A percentile compares a stretch with the other conserved stretches of the same genome.
These are phyloP conservation scores for Mixia osmundae DNA, from an alignment of 1,284 basidiomycete species.

Conservation along the genomic window DNA sequence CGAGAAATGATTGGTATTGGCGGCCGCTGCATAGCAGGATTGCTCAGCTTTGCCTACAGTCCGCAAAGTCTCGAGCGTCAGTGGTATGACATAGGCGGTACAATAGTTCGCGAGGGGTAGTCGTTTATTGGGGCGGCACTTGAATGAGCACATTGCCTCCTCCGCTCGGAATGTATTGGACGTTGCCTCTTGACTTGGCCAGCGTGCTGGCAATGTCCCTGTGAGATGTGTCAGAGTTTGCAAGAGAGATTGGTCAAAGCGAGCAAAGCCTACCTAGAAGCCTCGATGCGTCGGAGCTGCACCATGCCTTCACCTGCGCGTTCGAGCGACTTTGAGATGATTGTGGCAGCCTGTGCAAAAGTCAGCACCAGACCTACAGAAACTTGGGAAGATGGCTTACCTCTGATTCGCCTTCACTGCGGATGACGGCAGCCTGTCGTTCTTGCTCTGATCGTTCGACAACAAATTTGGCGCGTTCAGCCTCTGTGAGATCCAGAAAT, in stretches of 20 bases:
- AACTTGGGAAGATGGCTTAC: too few species aligned
- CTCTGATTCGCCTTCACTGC: conserved; percentile 97
- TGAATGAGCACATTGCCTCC: conserved; percentile 20
- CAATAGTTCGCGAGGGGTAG: too few species aligned
- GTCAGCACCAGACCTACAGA: too few species aligned
- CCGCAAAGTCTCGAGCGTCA: too few species aligned
- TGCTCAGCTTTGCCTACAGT: too few species aligned
- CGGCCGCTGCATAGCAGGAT: too few species aligned
- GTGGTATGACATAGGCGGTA: too few species aligned
- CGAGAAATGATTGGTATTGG: too few species aligned
- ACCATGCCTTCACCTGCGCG: conserved; percentile 91
- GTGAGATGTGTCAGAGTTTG: conserved; percentile 31
- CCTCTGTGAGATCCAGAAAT: conserved; percentile 36
- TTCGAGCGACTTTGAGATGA: conserved; percentile 76
- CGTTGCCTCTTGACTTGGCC: conserved; percentile 21
- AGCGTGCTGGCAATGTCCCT: conserved; percentile 59
- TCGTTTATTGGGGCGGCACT: conserved; percentile 7
- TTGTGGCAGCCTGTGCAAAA: conserved; percentile 71
- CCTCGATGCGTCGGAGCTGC: conserved; percentile 88
- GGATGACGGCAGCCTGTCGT: conserved; percentile 88
- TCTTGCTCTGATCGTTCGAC: conserved; percentile 98
- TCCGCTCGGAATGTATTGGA: conserved; percentile 25
- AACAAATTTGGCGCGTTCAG: conserved; percentile 94
- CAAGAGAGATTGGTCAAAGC: conserved; percentile 22
- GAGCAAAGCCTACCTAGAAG: conserved; percentile 71